Base-by-base conservation (phyloP, 208 protist species). In the Leishmania guyanensis region DNA sequence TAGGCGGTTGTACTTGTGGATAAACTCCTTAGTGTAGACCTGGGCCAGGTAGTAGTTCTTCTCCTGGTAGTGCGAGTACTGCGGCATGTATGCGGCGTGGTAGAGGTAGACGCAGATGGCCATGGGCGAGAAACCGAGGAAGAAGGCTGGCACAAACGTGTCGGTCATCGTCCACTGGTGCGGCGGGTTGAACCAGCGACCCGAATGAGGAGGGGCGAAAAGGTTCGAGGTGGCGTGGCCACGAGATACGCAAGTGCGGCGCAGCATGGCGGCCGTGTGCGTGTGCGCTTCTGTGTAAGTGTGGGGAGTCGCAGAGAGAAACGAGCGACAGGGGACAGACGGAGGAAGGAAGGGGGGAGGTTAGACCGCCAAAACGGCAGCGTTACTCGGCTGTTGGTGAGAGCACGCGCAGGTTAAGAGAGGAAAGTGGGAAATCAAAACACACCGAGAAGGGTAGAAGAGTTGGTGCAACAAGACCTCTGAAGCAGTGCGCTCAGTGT, bases 81-180 rank as follows among this genome's bases (percentile, higher is more conserved):
- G 93, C 50, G 95, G 93, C 91, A 96, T 96, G 84, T 98, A 98
- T 29, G 89, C 91, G 56, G 92, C 89, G 80, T 96, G 91, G 84
- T 98, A 98, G 50, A 98, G 89, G 79, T 96, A 96, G 39, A 96
- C 85, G 20, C 64, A 50, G 73, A 96, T 92, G 16, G 84, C 91
- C 93, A 96, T 96, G 50, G 95, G 95, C 75, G 93, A 89, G 79
- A 93, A 95, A 9, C 85, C 88, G 16, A 98, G 48, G 77, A 96
- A 94, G 88, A 97, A 98, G 70, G 87, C 85, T 1, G 93, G 92
- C 26, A 97, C 84, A 77, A 96, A 94, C 33, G 92, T 96, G 71
- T 98, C 95, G 46, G 88, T 96, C 90, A 98, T 95, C 58, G 93
- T 98, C 93, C 95, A 98, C 86, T 97, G 93, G 82, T 98, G 92